phyloP scores from a whole-genome alignment of 202 grass and related monocot genomes.

The Digitaria exilis region DNA sequence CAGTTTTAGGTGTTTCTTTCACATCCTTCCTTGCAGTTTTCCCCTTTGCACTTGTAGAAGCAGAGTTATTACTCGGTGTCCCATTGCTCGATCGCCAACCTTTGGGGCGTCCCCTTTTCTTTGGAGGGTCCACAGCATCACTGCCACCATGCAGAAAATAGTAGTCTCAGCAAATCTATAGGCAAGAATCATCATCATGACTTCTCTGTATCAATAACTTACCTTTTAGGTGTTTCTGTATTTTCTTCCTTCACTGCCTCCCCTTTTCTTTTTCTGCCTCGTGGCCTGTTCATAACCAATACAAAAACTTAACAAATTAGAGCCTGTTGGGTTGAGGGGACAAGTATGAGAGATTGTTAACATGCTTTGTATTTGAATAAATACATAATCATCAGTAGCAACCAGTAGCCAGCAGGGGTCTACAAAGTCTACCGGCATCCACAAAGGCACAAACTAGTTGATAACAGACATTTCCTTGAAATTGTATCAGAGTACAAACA shows the following conservation, averaged over 20 bases:
- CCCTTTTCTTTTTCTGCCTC: constrained; percentile 54
- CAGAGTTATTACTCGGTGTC: constrained; percentile 30
- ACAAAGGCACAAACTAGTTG: neutral
- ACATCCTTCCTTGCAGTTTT: constrained; percentile 45
- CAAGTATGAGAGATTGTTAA: neutral
- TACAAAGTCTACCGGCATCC: neutral
- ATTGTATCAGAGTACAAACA: neutral
- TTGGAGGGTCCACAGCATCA: constrained; percentile 40
- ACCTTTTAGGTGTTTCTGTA: constrained; percentile 61
- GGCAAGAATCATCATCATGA: neutral
- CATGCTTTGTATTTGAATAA: constrained; percentile 5
- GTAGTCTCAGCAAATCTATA: constrained; percentile 10
- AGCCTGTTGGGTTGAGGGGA: neutral
- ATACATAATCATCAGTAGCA: neutral
- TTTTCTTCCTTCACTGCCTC: constrained; percentile 39
- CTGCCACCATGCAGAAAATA: constrained; percentile 44
- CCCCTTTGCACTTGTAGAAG: constrained; percentile 46
- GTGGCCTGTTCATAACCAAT: constrained; percentile 46
- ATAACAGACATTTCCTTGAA: neutral
- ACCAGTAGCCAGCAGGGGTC: neutral
- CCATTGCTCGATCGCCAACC: constrained; percentile 33
- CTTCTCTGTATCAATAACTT: constrained; percentile 20
- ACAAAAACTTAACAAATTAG: constrained; percentile 28
- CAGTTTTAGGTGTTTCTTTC: constrained; percentile 41
- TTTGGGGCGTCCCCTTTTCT: constrained; percentile 63